phyloP scores from a whole-genome alignment of 495 filamentous ascomycete species.

The Clavariopsis aquatica region DNA sequence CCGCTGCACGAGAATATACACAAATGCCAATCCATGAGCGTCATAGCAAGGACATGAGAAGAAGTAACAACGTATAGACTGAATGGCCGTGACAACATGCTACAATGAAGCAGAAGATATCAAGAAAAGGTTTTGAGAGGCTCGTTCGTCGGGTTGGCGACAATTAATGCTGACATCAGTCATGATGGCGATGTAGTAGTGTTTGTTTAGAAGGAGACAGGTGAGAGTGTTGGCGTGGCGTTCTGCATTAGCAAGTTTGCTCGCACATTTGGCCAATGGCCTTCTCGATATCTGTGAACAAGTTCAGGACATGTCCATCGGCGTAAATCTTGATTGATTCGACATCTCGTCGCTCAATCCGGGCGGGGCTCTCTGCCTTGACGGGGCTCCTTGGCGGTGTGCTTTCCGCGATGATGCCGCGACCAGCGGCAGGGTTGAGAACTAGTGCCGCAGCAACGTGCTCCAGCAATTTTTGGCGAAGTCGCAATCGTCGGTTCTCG shows the following conservation, averaged over 20 bases:
- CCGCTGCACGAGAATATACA: constrained; percentile 14
- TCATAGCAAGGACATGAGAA: constrained; percentile 24
- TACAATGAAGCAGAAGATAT: constrained; percentile 3
- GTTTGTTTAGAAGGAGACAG: background rate
- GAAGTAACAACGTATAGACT: constrained; percentile 14
- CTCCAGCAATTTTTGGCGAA: constrained; percentile 75
- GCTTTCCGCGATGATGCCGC: constrained; percentile 18
- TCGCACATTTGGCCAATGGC: constrained; percentile 45
- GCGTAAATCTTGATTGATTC: constrained; percentile 71
- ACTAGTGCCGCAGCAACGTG: constrained; percentile 49
- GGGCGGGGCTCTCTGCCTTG: constrained; percentile 43
- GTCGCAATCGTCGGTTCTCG: constrained; percentile 68
- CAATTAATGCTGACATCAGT: background rate
- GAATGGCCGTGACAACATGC: constrained; percentile 9
- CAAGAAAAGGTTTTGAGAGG: background rate
- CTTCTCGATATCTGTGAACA: constrained; percentile 44
- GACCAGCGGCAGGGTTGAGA: constrained; percentile 30
- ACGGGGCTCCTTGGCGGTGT: constrained; percentile 50
- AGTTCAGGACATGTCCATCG: constrained; percentile 57
- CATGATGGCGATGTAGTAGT: background rate
- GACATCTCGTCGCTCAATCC: constrained; percentile 49
- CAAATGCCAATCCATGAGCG: constrained; percentile 1
- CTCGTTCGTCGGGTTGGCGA: background rate
- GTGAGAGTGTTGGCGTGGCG: constrained; percentile 7
- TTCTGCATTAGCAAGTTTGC: constrained; percentile 32